These are phyloP conservation scores for Quercus ilex DNA, from an alignment of 306 rosid genomes.

Conservation along the genomic window DNA sequence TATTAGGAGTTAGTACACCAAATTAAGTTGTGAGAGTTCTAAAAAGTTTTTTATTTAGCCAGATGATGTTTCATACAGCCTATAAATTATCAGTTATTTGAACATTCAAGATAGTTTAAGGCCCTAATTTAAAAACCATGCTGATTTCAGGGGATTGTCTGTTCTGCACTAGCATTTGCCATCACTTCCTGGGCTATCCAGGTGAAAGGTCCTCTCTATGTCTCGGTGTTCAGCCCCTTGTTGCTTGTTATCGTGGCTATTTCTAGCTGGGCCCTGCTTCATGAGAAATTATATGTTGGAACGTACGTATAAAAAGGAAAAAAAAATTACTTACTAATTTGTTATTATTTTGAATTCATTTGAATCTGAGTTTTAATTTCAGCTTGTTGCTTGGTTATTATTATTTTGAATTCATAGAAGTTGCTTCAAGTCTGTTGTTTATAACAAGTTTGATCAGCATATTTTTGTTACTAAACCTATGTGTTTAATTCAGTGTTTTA, in stretches of 20 bases:
- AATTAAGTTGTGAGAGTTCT: too few species aligned
- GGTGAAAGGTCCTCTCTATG: slow-evolving; percentile 73
- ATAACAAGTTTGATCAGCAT: background rate
- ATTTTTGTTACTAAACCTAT: background rate
- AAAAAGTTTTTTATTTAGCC: too few species aligned
- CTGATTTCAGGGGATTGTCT: slow-evolving; percentile 52
- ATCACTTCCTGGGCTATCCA: slow-evolving; percentile 68
- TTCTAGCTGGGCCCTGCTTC: slow-evolving; percentile 65
- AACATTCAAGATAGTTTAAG: too few species aligned
- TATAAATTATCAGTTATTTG: too few species aligned
- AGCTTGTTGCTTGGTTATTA: too few species aligned
- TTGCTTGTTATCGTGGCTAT: slow-evolving; percentile 54
- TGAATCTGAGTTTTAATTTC: background rate
- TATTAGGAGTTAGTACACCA: too few species aligned
- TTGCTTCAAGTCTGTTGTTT: too few species aligned
- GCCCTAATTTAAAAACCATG: background rate
- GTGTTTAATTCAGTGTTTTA: slow-evolving; percentile 30
- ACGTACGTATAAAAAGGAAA: slow-evolving; percentile 42
- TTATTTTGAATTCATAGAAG: too few species aligned
- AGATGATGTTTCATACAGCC: too few species aligned
- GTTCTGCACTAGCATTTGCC: slow-evolving; percentile 46
- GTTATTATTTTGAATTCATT: background rate
- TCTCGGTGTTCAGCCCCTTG: slow-evolving; percentile 66
- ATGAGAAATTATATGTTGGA: slow-evolving; percentile 58
- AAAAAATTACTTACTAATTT: background rate